phyloP scores from a whole-genome alignment of 169 alveolate genomes.

The Eimeria necatrix region DNA sequence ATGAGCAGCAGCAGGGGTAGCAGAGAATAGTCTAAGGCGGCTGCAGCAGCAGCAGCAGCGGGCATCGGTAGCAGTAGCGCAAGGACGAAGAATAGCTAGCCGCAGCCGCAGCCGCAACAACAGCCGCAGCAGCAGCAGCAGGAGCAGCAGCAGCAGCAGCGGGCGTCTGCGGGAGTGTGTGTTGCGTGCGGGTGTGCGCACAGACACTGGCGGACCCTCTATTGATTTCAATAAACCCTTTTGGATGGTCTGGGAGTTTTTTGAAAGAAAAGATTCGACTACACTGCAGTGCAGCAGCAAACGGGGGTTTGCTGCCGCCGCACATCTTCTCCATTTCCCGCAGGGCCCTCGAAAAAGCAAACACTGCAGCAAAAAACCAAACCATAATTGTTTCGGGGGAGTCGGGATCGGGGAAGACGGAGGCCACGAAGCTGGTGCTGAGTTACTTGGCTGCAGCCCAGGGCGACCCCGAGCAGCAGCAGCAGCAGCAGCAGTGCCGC shows the following conservation, averaged over 20 bases:
- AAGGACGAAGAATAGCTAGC: not conserved
- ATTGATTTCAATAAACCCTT: constrained; percentile 94
- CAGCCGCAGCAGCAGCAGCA: not conserved
- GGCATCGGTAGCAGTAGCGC: not conserved
- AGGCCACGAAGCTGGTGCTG: constrained; percentile 91
- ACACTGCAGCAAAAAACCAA: constrained; percentile 87
- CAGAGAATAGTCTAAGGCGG: no score
- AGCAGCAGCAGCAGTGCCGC: no score
- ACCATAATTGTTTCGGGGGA: constrained; percentile 98
- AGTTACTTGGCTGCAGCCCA: constrained; percentile 64
- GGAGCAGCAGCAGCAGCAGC: not conserved
- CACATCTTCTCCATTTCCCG: constrained; percentile 92
- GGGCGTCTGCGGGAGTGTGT: not conserved
- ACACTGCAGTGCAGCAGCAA: constrained; percentile 88
- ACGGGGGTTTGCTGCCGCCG: constrained; percentile 87
- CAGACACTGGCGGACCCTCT: constrained; percentile 95
- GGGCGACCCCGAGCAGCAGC: not conserved
- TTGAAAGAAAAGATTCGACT: constrained; percentile 86
- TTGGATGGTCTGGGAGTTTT: constrained; percentile 90
- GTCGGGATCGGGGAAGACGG: constrained; percentile 99
- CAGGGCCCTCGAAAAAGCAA: constrained; percentile 75
- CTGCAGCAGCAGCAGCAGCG: no score
- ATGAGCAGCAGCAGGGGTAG: no score
- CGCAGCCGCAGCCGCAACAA: not conserved
- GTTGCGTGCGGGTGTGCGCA: no score